phyloP scores from a whole-genome alignment of 2,329 filamentous ascomycete genomes.

The Talaromyces sp. region DNA sequence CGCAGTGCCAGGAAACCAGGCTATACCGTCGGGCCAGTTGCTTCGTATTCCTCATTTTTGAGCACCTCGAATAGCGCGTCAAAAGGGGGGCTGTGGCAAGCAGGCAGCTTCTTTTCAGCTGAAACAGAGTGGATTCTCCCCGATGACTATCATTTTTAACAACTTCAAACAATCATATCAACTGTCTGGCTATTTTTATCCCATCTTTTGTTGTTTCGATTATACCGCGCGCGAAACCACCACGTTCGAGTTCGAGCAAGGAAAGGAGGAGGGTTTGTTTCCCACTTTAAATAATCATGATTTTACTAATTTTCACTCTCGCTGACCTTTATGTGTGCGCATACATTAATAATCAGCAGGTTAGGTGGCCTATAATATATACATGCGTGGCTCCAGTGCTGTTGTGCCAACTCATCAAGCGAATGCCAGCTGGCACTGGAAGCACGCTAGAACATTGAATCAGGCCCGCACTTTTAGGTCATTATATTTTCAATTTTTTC shows the following conservation, averaged over 20 bases:
- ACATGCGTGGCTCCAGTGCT: background rate
- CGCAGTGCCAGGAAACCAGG: background rate
- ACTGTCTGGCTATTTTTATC: background rate
- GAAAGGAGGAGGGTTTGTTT: background rate
- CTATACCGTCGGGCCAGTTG: background rate
- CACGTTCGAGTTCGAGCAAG: background rate
- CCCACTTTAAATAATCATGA: background rate
- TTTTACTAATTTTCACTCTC: background rate
- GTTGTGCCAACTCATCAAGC: background rate
- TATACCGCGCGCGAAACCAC: background rate
- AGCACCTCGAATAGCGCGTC: background rate
- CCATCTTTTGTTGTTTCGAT: background rate
- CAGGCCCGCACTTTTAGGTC: background rate
- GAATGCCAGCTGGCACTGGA: background rate
- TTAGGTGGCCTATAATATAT: background rate
- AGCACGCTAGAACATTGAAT: background rate
- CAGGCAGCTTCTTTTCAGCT: background rate
- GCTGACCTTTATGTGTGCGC: background rate
- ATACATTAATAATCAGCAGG: background rate
- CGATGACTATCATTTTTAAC: background rate
- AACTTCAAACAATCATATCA: background rate
- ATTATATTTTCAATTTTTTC: background rate
- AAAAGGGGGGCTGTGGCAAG: background rate
- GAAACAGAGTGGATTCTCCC: background rate
- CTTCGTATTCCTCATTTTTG: background rate